A percentile compares a stretch with the other conserved stretches of the same genome.
Evolutionary conservation across 129 eudicot species (phyloP).

Genomic region (Ambrosia trifida): DNA sequence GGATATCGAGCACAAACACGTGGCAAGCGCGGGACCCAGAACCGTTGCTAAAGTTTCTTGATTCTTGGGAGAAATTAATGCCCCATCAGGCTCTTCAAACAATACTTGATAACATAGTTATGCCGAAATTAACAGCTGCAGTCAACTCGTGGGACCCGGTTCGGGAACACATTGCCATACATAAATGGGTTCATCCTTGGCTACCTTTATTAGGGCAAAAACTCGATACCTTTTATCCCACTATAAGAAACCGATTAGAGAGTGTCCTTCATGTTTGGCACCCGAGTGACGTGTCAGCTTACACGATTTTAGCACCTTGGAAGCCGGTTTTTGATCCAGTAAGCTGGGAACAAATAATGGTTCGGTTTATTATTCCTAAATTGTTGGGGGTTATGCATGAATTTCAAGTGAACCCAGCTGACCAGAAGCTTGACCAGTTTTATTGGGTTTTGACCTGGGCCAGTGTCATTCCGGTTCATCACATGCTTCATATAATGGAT

Average conservation of each 20-base stretch:
- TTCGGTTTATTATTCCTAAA: conserved; percentile 63
- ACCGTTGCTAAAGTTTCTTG: conserved; percentile 66
- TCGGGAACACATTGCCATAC: conserved; percentile 74
- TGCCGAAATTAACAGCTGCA: conserved; percentile 74
- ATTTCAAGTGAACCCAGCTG: conserved; percentile 70
- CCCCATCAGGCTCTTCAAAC: conserved; percentile 66
- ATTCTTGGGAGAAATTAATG: conserved; percentile 69
- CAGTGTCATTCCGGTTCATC: conserved; percentile 54
- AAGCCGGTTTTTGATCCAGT: conserved; percentile 67
- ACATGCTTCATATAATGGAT: conserved; percentile 72
- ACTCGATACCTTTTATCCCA: conserved; percentile 52
- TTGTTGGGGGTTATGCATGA: conserved; percentile 56
- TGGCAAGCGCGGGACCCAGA: conserved; percentile 89
- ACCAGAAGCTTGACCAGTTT: conserved; percentile 67
- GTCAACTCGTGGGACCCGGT: conserved; percentile 88
- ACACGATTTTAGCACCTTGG: conserved; percentile 70
- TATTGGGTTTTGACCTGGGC: conserved; percentile 74
- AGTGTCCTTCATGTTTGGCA: conserved; percentile 83
- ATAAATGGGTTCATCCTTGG: conserved; percentile 95
- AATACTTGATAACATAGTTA: conserved; percentile 55
- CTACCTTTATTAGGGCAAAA: conserved; percentile 65
- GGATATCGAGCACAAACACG: conserved; percentile 66
- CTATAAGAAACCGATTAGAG: conserved; percentile 61
- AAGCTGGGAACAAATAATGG: conserved; percentile 86
- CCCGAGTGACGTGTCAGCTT: conserved; percentile 75